These are phyloP conservation scores for Tothia fuscella DNA, from an alignment of 2,329 filamentous ascomycete species.

Conservation along the genomic window DNA sequence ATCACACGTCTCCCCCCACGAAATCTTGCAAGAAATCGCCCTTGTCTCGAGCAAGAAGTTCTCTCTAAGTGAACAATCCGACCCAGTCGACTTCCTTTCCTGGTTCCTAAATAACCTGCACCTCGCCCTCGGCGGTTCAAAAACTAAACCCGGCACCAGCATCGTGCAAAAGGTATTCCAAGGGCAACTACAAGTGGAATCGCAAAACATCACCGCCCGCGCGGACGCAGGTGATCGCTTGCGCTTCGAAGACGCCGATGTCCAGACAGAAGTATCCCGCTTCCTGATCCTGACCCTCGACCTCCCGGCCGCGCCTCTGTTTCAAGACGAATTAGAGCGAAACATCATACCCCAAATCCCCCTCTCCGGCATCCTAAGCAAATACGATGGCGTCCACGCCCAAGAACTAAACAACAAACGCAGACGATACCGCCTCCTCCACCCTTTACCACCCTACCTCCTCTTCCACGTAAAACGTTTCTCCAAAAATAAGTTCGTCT, in stretches of 20 bases:
- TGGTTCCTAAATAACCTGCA: slow-evolving; percentile 98
- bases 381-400: slow-evolving; percentile 80
- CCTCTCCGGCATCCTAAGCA: slow-evolving; percentile 66
- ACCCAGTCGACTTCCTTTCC: slow-evolving; percentile 89
- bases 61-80: slow-evolving; percentile 78
- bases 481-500: slow-evolving; percentile 90
- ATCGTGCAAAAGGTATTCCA: slow-evolving; percentile 92
- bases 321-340: slow-evolving; percentile 86
- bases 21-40: slow-evolving; percentile 88
- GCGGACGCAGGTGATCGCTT: slow-evolving; percentile 78
- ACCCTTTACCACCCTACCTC: slow-evolving; percentile 83
- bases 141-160: slow-evolving; percentile 69
- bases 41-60: slow-evolving; percentile 86
- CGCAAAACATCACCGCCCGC: slow-evolving; percentile 83
- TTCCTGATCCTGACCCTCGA: slow-evolving; percentile 92
- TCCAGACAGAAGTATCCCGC: slow-evolving; percentile 62
- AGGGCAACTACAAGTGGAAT: slow-evolving; percentile 81
- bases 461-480: slow-evolving; percentile 96
- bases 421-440: slow-evolving; percentile 77
- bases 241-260: slow-evolving; percentile 84
- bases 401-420: slow-evolving; percentile 85
- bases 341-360: slow-evolving; percentile 95
- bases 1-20: slow-evolving; percentile 91
- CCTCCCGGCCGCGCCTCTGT: slow-evolving; percentile 80
- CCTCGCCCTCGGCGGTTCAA: slow-evolving; percentile 78